Evolutionary conservation across 139 green algal species (phyloP).

Genomic region (Micractinium sp.): DNA sequence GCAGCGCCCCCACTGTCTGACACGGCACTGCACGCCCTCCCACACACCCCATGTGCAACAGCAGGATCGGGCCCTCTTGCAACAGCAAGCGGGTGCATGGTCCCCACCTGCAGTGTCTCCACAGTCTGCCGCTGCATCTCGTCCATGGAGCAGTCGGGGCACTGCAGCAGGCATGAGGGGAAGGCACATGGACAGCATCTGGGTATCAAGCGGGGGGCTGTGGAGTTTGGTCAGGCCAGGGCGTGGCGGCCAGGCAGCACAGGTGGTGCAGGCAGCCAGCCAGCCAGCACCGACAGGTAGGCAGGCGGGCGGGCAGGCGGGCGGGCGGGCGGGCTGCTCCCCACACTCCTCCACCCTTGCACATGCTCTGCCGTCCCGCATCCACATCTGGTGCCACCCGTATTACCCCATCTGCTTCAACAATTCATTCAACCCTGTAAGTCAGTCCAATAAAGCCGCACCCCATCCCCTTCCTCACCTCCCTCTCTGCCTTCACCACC

Average conservation of each 20-base stretch:
- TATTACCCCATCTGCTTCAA: no score
- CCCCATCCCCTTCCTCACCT: constrained; percentile 5
- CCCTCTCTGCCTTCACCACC: constrained; percentile 33
- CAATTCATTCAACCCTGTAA: no score
- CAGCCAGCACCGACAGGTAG: no score
- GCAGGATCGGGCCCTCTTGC: no score
- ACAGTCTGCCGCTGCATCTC: constrained; percentile 26
- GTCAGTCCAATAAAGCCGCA: no score
- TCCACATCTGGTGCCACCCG: no score
- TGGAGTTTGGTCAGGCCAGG: no score
- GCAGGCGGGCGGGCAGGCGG: background rate
- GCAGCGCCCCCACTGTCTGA: no score
- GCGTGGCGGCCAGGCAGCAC: background rate
- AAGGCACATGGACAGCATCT: background rate
- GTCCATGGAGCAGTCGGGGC: constrained; percentile 15
- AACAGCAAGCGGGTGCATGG: no score
- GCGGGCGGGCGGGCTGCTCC: no score
- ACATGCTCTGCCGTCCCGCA: background rate
- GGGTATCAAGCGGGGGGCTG: background rate
- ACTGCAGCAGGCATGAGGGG: background rate
- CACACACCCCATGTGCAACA: no score
- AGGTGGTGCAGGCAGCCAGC: background rate
- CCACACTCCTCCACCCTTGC: background rate
- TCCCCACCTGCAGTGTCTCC: background rate
- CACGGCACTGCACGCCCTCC: no score